These are phyloP conservation scores for Amphibolis antarctica DNA, from an alignment of 106 monocot species.

Conservation along the genomic window DNA sequence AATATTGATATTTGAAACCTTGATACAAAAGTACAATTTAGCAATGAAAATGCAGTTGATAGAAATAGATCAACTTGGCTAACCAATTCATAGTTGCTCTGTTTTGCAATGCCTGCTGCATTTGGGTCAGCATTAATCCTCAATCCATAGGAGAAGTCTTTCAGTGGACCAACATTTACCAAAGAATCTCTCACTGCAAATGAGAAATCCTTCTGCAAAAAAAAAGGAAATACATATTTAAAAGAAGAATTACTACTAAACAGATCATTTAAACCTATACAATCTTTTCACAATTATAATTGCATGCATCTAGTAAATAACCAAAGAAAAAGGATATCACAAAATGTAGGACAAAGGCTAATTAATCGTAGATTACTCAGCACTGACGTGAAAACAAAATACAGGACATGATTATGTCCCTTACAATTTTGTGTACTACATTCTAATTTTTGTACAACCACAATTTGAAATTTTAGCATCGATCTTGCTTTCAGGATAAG, in stretches of 20 bases:
- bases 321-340: no score
- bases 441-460: no score
- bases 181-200: constrained; percentile 90
- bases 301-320: background rate
- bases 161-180: constrained; percentile 89
- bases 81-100: constrained; percentile 99
- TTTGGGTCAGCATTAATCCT: constrained; percentile 86
- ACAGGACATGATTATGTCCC: no score
- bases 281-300: background rate
- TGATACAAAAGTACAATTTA: no score
- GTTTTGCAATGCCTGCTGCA: constrained; percentile 78
- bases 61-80: constrained; percentile 1
- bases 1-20: no score
- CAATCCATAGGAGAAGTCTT: constrained; percentile 83
- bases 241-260: background rate
- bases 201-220: constrained; percentile 62
- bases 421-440: no score
- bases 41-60: no score
- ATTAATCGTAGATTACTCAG: no score
- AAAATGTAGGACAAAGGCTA: no score
- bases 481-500: no score
- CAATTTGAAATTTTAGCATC: no score
- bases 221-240: background rate
- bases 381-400: no score
- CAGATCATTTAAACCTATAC: background rate